phyloP scores from a whole-genome alignment of 2,329 filamentous ascomycete species.

The Purpureocillium lavendulum region DNA sequence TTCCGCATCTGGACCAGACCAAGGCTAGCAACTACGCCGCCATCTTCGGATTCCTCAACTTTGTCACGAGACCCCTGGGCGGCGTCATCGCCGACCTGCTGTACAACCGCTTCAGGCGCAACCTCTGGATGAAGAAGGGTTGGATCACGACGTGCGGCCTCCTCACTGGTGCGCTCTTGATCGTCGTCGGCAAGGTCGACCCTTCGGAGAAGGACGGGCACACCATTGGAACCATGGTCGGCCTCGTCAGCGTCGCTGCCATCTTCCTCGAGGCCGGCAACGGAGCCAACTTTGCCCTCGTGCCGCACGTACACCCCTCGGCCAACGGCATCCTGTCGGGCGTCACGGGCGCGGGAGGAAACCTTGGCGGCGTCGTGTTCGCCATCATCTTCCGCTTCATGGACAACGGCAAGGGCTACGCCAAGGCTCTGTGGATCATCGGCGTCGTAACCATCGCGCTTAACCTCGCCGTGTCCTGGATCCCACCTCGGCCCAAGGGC shows the following conservation, averaged over 20 bases:
- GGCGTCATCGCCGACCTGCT: slow-evolving; percentile 47
- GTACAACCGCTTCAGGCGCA: slow-evolving; percentile 29
- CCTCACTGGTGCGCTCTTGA: slow-evolving; percentile 48
- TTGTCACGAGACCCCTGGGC: slow-evolving; percentile 57
- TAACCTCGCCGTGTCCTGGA: slow-evolving; percentile 54
- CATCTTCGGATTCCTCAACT: slow-evolving; percentile 69
- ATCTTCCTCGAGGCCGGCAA: slow-evolving; percentile 81
- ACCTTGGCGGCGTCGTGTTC: slow-evolving; percentile 78
- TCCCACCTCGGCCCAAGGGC: slow-evolving; percentile 45
- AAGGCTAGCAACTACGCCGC: slow-evolving; percentile 53
- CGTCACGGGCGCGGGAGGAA: slow-evolving; percentile 70
- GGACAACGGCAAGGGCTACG: slow-evolving; percentile 55
- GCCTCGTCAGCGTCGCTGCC: slow-evolving; percentile 67
- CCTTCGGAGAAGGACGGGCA: slow-evolving; percentile 40
- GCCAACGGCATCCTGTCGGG: slow-evolving; percentile 76
- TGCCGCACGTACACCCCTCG: slow-evolving; percentile 76
- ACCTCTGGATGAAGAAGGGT: slow-evolving; percentile 25
- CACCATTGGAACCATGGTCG: slow-evolving; percentile 54
- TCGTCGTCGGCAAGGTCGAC: slow-evolving; percentile 57
- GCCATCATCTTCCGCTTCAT: slow-evolving; percentile 74
- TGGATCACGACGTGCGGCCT: slow-evolving; percentile 51
- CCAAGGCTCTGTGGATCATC: slow-evolving; percentile 70
- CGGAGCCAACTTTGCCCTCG: slow-evolving; percentile 77
- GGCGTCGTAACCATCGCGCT: slow-evolving; percentile 65
- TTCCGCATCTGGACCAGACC: slow-evolving; percentile 48